These are phyloP conservation scores for Rutstroemia sp. DNA, from an alignment of 2,329 filamentous ascomycete species.

Conservation along the genomic window DNA sequence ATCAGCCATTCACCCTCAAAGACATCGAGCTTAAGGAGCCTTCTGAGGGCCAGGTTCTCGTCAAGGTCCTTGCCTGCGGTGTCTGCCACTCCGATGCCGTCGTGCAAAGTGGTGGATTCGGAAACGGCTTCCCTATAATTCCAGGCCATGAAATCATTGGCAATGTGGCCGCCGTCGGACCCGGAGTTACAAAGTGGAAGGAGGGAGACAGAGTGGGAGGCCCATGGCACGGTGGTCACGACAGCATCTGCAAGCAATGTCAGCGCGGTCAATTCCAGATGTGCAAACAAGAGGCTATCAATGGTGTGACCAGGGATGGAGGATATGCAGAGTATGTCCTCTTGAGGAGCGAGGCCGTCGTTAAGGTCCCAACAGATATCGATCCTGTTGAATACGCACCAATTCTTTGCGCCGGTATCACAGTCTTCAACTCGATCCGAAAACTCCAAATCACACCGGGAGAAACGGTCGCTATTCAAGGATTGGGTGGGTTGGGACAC, in stretches of 20 bases:
- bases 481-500: conserved; percentile 70
- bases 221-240: conserved; percentile 58
- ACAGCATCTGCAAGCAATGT: conserved; percentile 54
- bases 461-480: conserved; percentile 52
- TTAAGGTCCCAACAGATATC: conserved; percentile 45
- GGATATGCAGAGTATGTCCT: conserved; percentile 60
- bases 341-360: conserved; percentile 52
- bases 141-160: conserved; percentile 70
- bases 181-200: conserved; percentile 48
- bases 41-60: conserved; percentile 50
- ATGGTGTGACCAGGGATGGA: conserved; percentile 59
- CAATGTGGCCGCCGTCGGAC: conserved; percentile 53
- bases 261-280: conserved; percentile 52
- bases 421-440: conserved; percentile 52
- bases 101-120: conserved; percentile 42
- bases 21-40: conserved; percentile 52
- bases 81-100: conserved; percentile 57
- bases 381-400: conserved; percentile 49
- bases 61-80: conserved; percentile 66
- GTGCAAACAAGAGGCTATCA: conserved; percentile 55
- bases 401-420: conserved; percentile 58
- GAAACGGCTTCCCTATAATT: conserved; percentile 50
- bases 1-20: conserved; percentile 47
- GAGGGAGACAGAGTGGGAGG: conserved; percentile 61
- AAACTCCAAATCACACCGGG: conserved; percentile 46